phyloP scores from a whole-genome alignment of 805 yeast genomes.

The Starmerella potacharoeniae region DNA sequence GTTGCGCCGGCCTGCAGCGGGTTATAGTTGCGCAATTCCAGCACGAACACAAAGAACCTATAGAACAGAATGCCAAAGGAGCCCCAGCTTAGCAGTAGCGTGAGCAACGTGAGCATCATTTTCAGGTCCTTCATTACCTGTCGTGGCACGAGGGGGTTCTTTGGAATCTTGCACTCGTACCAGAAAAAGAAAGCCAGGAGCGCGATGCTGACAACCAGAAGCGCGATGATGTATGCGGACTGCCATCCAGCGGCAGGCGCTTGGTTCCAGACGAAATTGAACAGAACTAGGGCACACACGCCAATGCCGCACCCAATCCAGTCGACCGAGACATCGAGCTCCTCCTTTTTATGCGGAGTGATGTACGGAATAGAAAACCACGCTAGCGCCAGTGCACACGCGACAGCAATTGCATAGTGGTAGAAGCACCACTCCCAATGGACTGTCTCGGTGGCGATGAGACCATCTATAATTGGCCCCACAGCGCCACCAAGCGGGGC shows the following conservation, averaged over 20 bases:
- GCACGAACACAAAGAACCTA: conserved; percentile 44
- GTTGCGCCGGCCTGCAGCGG: conserved; percentile 40
- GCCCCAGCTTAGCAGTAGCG: conserved; percentile 61
- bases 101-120: conserved; percentile 35
- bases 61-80: conserved; percentile 67
- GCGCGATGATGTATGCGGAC: conserved; percentile 40
- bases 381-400: conserved; percentile 7
- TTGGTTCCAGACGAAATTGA: conserved; percentile 65
- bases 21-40: conserved; percentile 39
- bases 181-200: conserved; percentile 30
- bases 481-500: conserved; percentile 54
- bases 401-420: conserved; percentile 33
- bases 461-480: conserved; percentile 38
- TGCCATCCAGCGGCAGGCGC: conserved; percentile 66
- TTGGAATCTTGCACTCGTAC: conserved; percentile 39
- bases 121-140: conserved; percentile 27
- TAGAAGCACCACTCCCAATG: conserved; percentile 31
- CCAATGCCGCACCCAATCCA: conserved; percentile 47
- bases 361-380: conserved; percentile 18
- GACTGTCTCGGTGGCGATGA: conserved; percentile 17
- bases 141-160: conserved; percentile 47
- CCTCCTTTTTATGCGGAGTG: conserved; percentile 11
- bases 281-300: conserved; percentile 47
- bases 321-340: conserved; percentile 34
- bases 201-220: conserved; percentile 51